Evolutionary conservation across 2,329 filamentous ascomycete species (phyloP).

Genomic region (Fusarium sp.): DNA sequence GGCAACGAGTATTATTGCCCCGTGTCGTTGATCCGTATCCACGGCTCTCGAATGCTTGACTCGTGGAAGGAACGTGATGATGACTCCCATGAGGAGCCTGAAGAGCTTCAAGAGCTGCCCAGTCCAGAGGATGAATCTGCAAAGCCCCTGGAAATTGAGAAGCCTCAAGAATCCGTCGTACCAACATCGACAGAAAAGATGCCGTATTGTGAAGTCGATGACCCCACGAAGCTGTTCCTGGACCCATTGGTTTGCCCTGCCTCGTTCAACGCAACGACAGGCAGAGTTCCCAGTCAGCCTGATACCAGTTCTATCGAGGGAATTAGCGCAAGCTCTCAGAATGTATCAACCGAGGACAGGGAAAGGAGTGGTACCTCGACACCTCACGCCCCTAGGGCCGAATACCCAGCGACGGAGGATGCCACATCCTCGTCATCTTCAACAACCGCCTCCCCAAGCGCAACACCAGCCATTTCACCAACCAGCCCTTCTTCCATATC

Average conservation of each 20-base stretch:
- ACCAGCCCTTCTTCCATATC: conserved; percentile 28
- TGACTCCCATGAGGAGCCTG: conserved; percentile 55
- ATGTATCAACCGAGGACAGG: conserved; percentile 6
- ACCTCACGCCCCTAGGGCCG: conserved; percentile 14
- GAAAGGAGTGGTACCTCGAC: conserved; percentile 23
- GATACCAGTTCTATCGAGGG: conserved; percentile 4
- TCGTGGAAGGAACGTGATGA: conserved; percentile 86
- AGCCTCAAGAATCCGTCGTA: background rate
- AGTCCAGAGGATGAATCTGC: conserved; percentile 6
- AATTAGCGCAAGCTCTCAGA: background rate
- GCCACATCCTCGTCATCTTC: conserved; percentile 19
- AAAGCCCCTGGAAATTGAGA: conserved; percentile 2
- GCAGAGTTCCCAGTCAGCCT: background rate
- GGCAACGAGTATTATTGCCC: conserved; percentile 98
- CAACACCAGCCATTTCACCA: conserved; percentile 27
- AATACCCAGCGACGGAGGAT: conserved; percentile 17
- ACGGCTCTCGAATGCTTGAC: conserved; percentile 96
- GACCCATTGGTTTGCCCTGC: conserved; percentile 22
- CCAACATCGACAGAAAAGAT: background rate
- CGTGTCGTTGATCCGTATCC: conserved; percentile 87
- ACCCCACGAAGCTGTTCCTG: conserved; percentile 10
- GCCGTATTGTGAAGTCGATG: conserved; percentile 13
- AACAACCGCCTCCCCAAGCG: conserved; percentile 20
- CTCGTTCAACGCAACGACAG: conserved; percentile 8
- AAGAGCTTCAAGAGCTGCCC: conserved; percentile 15